Evolutionary conservation across 805 yeast genomes (phyloP).

Genomic region (Teunomyces barrocoloradensis): DNA sequence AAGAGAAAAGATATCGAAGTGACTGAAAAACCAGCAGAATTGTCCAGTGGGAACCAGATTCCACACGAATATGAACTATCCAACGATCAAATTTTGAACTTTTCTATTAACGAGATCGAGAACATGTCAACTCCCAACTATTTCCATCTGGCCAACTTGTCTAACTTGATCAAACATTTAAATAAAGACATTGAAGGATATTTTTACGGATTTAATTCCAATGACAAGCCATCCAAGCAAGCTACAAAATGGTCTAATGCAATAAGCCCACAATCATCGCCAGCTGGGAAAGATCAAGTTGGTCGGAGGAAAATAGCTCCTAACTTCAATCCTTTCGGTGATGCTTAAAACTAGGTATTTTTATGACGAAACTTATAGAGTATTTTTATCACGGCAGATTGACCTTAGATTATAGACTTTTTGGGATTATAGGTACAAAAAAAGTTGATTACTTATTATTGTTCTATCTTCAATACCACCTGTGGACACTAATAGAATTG

Average conservation of each 20-base stretch:
- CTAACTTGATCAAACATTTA: conserved; percentile 45
- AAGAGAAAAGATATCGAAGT: not conserved
- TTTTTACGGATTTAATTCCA: conserved; percentile 39
- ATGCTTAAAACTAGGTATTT: conserved; percentile 4
- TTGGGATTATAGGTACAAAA: not conserved
- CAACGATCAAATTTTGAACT: conserved; percentile 41
- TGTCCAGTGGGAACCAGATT: conserved; percentile 11
- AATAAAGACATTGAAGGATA: conserved; percentile 39
- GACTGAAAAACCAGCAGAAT: not conserved
- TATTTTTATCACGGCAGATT: not conserved
- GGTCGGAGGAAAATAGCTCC: conserved; percentile 17
- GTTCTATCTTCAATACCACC: not conserved
- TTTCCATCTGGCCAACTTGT: conserved; percentile 52
- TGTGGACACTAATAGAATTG: not conserved
- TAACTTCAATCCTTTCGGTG: conserved; percentile 27
- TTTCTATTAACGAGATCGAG: conserved; percentile 43
- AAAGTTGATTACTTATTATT: not conserved
- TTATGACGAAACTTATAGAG: not conserved
- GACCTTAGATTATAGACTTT: conserved; percentile 1
- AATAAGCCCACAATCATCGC: not conserved
- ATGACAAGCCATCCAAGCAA: not conserved
- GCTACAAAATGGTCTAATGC: conserved; percentile 1
- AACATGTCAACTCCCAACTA: conserved; percentile 43
- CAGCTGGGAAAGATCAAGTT: conserved; percentile 4
- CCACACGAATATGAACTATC: conserved; percentile 39